Percentiles rank a stretch among this genome's conserved stretches.
These are phyloP conservation scores for Pyrenula aspistea DNA, from an alignment of 495 filamentous ascomycete genomes.

Conservation along the genomic window DNA sequence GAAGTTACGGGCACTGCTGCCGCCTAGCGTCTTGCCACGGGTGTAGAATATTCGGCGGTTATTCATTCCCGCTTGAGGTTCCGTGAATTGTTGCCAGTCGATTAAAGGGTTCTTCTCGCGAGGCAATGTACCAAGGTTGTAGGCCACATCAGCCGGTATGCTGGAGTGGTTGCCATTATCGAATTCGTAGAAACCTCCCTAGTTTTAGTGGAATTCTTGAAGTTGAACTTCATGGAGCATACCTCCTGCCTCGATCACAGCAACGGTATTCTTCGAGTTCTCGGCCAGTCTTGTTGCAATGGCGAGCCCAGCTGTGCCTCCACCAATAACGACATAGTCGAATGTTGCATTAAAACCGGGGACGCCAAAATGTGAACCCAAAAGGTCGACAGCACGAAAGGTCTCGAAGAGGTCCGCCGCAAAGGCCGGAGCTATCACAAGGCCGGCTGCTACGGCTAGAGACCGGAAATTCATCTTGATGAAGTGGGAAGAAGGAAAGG, in stretches of 20 bases:
- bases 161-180: conserved; percentile 26
- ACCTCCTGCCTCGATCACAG: conserved; percentile 49
- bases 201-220: too few species aligned
- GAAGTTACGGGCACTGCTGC: conserved; percentile 34
- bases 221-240: too few species aligned
- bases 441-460: not conserved
- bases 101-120: conserved; percentile 17
- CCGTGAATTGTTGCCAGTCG: conserved; percentile 37
- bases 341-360: conserved; percentile 20
- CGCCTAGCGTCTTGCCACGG: conserved; percentile 18
- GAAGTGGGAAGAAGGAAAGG: not conserved
- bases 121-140: conserved; percentile 22
- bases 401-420: not conserved
- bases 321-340: conserved; percentile 42
- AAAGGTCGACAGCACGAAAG: not conserved
- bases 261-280: conserved; percentile 15
- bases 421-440: not conserved
- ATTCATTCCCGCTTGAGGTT: conserved; percentile 11
- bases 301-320: conserved; percentile 36
- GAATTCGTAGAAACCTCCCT: conserved; percentile 41
- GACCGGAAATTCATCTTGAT: not conserved
- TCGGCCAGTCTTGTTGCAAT: conserved; percentile 33
- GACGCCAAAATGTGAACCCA: conserved; percentile 5
- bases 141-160: conserved; percentile 26
- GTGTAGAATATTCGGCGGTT: not conserved